These are phyloP conservation scores for Globisporangium okanoganense DNA, from an alignment of 352 stramenopile genomes.

Conservation along the genomic window DNA sequence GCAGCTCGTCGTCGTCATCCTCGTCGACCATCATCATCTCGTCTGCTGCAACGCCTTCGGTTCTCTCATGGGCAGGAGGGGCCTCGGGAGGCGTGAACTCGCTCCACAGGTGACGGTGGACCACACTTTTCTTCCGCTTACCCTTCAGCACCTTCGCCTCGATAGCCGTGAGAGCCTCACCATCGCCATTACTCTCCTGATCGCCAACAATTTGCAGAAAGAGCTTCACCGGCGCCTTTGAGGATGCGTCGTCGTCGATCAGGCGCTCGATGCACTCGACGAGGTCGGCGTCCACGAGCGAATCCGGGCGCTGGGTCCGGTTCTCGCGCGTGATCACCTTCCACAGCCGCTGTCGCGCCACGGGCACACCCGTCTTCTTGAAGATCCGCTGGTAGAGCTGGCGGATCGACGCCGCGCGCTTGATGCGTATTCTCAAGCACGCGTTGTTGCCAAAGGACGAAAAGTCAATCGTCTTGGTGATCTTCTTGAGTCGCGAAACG, in stretches of 20 bases:
- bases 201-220: slow-evolving; percentile 69
- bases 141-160: not conserved
- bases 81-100: slow-evolving; percentile 47
- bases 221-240: slow-evolving; percentile 61
- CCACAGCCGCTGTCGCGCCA: slow-evolving; percentile 70
- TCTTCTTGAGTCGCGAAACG: slow-evolving; percentile 57
- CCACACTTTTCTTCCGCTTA: slow-evolving; percentile 9
- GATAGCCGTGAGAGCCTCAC: not conserved
- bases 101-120: slow-evolving; percentile 55
- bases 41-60: slow-evolving; percentile 11
- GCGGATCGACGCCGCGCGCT: slow-evolving; percentile 46
- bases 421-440: slow-evolving; percentile 63
- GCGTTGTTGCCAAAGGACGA: slow-evolving; percentile 63
- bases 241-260: slow-evolving; percentile 71
- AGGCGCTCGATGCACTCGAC: slow-evolving; percentile 51
- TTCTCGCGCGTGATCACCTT: slow-evolving; percentile 86
- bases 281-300: slow-evolving; percentile 35
- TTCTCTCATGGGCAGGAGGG: slow-evolving; percentile 15
- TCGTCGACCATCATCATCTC: slow-evolving; percentile 1
- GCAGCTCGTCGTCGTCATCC: slow-evolving; percentile 16
- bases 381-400: slow-evolving; percentile 69
- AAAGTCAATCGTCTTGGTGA: slow-evolving; percentile 80
- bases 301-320: slow-evolving; percentile 71
- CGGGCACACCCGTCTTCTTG: slow-evolving; percentile 56
- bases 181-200: slow-evolving; percentile 2